phyloP scores from a whole-genome alignment of 805 yeast species.

The Zygoascus flipseniorum region DNA sequence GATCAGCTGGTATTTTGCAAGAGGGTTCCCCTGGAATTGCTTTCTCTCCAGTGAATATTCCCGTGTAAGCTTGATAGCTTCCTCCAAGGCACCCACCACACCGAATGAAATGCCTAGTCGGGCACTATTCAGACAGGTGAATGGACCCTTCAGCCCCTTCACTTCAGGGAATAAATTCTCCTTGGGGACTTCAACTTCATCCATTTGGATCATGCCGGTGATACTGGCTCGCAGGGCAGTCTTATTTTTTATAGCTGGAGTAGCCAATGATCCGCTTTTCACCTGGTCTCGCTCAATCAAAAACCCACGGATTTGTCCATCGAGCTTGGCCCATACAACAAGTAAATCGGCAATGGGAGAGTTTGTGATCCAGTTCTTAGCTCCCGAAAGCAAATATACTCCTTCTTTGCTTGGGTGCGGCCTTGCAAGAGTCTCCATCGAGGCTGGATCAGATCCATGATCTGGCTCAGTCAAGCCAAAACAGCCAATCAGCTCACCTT shows the following conservation, averaged over 20 bases:
- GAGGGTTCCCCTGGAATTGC: constrained; percentile 32
- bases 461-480: constrained; percentile 57
- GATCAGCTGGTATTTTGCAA: constrained; percentile 34
- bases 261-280: constrained; percentile 26
- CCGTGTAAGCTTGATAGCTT: constrained; percentile 30
- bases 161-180: constrained; percentile 34
- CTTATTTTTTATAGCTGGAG: constrained; percentile 35
- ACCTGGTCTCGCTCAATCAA: constrained; percentile 31
- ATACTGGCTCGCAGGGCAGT: constrained; percentile 34
- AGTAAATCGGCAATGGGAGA: constrained; percentile 38
- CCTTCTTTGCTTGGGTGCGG: constrained; percentile 36
- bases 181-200: constrained; percentile 36
- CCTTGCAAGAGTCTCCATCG: constrained; percentile 47
- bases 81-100: constrained; percentile 37
- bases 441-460: constrained; percentile 53
- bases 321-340: constrained; percentile 37
- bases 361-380: constrained; percentile 39
- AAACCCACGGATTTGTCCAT: constrained; percentile 36
- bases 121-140: constrained; percentile 36
- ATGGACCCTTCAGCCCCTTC: constrained; percentile 37
- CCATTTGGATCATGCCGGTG: constrained; percentile 37
- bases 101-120: constrained; percentile 39
- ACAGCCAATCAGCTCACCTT: constrained; percentile 44
- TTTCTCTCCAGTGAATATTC: constrained; percentile 32
- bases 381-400: constrained; percentile 33